phyloP scores from a whole-genome alignment of 75 land plant species.

The Pinus albicaulis region DNA sequence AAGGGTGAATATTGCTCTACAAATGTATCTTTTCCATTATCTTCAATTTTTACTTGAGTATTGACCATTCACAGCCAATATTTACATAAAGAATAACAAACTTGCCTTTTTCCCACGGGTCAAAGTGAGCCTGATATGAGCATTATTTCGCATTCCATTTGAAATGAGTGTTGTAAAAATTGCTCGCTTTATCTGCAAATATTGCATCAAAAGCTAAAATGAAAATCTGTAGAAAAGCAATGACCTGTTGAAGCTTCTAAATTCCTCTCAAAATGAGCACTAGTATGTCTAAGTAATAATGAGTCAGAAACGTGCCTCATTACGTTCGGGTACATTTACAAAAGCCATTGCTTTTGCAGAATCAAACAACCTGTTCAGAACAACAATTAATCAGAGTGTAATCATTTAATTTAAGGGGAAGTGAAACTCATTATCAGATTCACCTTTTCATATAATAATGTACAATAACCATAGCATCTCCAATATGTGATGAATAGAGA shows the following conservation, averaged over 20 bases:
- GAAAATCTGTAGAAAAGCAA: neutral
- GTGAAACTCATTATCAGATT: neutral
- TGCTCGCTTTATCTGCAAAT: constrained; percentile 71
- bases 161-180: constrained; percentile 80
- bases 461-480: neutral
- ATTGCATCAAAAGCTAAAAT: neutral
- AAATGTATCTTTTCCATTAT: neutral
- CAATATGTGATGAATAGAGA: neutral
- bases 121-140: constrained; percentile 84
- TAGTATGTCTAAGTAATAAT: neutral
- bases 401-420: neutral
- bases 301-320: constrained; percentile 48
- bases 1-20: no score
- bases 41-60: neutral
- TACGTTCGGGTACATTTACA: constrained; percentile 74
- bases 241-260: neutral
- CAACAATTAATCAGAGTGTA: neutral
- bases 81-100: neutral
- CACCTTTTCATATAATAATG: neutral
- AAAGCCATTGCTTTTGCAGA: constrained; percentile 97
- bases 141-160: constrained; percentile 91
- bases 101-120: constrained; percentile 94
- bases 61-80: neutral
- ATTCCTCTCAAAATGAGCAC: neutral
- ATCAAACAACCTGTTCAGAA: constrained; percentile 75